Percentiles rank a stretch among this genome's conserved stretches.
phyloP scores from a whole-genome alignment of 2,329 filamentous ascomycete species.

The Cladobotryum mycophilum region DNA sequence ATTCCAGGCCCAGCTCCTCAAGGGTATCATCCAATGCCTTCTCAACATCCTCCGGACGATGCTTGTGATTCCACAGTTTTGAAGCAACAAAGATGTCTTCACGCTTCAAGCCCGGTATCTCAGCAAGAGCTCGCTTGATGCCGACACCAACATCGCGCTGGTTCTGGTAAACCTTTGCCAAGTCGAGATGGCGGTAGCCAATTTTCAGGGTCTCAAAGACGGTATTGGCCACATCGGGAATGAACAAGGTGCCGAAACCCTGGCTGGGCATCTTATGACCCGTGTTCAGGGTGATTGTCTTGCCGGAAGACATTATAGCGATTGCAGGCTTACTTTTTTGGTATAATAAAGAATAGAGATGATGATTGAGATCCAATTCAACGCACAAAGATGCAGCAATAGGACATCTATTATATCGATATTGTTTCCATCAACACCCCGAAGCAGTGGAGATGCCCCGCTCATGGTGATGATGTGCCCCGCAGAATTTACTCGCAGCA shows the following conservation, averaged over 20 bases:
- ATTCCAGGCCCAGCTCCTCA: conserved; percentile 48
- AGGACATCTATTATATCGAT: too few relatives aligned
- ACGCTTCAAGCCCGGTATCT: conserved; percentile 45
- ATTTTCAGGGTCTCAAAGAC: conserved; percentile 57
- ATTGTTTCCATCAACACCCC: too few relatives aligned
- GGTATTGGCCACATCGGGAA: conserved; percentile 55
- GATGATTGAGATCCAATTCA: too few relatives aligned
- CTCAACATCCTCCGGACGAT: conserved; percentile 52
- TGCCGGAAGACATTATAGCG: conserved; percentile 47
- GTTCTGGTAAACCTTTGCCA: conserved; percentile 55
- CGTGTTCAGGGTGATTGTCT: conserved; percentile 53
- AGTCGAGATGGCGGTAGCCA: conserved; percentile 58
- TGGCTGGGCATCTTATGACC: conserved; percentile 60
- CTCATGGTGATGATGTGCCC: too few relatives aligned
- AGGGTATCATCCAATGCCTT: conserved; percentile 50
- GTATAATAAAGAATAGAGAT: too few relatives aligned
- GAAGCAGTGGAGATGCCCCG: too few relatives aligned
- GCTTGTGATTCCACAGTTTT: conserved; percentile 55
- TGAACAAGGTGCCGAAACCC: conserved; percentile 61
- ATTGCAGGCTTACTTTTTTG: too few relatives aligned
- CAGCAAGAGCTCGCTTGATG: conserved; percentile 39
- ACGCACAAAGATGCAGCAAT: too few relatives aligned
- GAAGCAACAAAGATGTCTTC: conserved; percentile 44
- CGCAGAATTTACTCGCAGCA: too few relatives aligned
- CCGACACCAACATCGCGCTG: conserved; percentile 53